phyloP scores from a whole-genome alignment of 2,329 filamentous ascomycete genomes.

The Emmonsiellopsis sp. region DNA sequence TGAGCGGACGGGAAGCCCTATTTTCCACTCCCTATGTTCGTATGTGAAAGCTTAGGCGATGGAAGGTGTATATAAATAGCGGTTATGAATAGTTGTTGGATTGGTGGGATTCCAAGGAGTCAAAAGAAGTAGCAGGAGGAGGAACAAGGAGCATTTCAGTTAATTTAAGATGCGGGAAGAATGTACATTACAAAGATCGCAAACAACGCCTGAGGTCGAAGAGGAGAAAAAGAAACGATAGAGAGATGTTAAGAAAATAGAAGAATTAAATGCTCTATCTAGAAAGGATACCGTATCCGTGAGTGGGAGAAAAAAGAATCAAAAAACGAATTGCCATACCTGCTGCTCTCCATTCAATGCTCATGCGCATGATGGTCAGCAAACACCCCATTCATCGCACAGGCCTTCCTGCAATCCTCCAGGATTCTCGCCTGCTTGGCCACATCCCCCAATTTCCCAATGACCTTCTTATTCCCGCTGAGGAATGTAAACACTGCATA shows the following conservation, averaged over 20 bases:
- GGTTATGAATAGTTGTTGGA: too few species aligned
- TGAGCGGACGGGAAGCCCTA: slow-evolving; percentile 41
- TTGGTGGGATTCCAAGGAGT: too few species aligned
- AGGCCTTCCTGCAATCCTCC: slow-evolving; percentile 54
- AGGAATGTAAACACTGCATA: slow-evolving; percentile 81
- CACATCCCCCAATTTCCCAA: slow-evolving; percentile 64
- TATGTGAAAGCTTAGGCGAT: too few species aligned
- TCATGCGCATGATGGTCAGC: slow-evolving; percentile 17
- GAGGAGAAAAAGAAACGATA: background rate
- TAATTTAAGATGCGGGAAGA: background rate
- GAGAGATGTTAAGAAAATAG: background rate
- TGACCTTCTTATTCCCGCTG: slow-evolving; percentile 65
- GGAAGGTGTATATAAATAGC: too few species aligned
- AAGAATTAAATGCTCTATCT: background rate
- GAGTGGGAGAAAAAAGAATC: background rate
- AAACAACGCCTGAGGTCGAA: background rate
- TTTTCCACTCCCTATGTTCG: slow-evolving; percentile 35
- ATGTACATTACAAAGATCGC: background rate
- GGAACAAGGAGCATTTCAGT: background rate
- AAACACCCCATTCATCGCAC: slow-evolving; percentile 12
- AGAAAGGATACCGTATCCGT: background rate
- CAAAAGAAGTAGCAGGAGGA: background rate
- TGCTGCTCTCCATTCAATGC: background rate
- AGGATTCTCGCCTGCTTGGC: slow-evolving; percentile 64
- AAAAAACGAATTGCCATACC: background rate